phyloP scores from a whole-genome alignment of 345 rosid species.

The Brassica napus region Da-Ae NC_063447.1:14663501-14664000 shows the following conservation, averaged over 20 bases:
- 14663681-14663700: neutral
- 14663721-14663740: neutral
- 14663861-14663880: neutral
- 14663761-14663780: neutral
- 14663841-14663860: neutral
- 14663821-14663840: neutral
- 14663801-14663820: neutral
- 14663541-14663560: neutral
- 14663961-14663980: neutral
- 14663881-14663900: neutral
- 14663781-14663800: too few species aligned
- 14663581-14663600: neutral
- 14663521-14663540: neutral
- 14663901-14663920: neutral
- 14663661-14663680: neutral
- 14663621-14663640: neutral
- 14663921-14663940: neutral
- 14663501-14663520: neutral
- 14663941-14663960: neutral
- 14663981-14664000: neutral
- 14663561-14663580: neutral
- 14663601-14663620: neutral
- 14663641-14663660: neutral
- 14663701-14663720: neutral
- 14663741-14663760: neutral